Percentiles rank a stretch among this genome's conserved stretches.
Evolutionary conservation across 1,284 basidiomycete species (phyloP).

Genomic region (Caloboletus firmus): DNA sequence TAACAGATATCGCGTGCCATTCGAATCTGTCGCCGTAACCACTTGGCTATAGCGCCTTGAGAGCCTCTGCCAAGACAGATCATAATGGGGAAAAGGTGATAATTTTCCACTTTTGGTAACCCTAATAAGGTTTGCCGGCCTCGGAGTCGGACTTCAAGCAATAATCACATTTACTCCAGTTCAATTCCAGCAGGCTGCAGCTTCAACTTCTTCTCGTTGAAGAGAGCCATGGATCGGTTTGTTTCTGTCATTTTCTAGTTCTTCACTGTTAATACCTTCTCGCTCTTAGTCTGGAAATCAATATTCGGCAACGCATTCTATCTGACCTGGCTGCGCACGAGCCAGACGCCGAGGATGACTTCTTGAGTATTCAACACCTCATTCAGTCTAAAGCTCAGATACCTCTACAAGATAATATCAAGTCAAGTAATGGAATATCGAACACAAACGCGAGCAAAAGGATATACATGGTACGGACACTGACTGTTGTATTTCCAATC

Average conservation of each 20-base stretch:
- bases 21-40: constrained; percentile 59
- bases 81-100: no score
- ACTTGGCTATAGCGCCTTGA: constrained; percentile 49
- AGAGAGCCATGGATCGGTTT: constrained; percentile 30
- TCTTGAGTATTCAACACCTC: constrained; percentile 51
- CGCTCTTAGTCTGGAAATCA: constrained; percentile 59
- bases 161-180: no score
- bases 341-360: constrained; percentile 47
- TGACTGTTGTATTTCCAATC: not conserved
- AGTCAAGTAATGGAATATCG: not conserved
- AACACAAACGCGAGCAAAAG: not conserved
- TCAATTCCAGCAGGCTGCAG: no score
- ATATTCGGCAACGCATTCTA: constrained; percentile 80
- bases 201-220: not conserved
- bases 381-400: constrained; percentile 60
- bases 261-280: not conserved
- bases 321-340: constrained; percentile 75
- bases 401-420: constrained; percentile 15
- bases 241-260: constrained; percentile 5
- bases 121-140: not conserved
- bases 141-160: not conserved
- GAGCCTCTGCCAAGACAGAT: no score
- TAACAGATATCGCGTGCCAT: constrained; percentile 33
- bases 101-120: constrained; percentile 12
- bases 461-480: constrained; percentile 28